These are phyloP conservation scores for Hypoxylon sp. DNA, from an alignment of 2,329 filamentous ascomycete species.

Conservation along the genomic window DNA sequence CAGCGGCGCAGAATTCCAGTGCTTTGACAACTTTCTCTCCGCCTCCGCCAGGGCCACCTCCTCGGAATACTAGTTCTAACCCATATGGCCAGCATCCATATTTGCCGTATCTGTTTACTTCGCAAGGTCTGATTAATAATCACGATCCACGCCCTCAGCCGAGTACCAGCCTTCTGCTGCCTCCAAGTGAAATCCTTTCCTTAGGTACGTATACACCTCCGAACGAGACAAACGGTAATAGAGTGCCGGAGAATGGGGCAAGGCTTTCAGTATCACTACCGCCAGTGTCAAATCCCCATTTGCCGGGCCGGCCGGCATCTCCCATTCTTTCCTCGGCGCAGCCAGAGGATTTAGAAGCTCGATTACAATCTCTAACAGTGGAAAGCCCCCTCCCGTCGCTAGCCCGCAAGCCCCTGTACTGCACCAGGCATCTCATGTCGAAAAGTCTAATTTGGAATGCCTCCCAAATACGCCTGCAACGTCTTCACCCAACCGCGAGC, in stretches of 20 bases:
- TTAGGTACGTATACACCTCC: conserved; percentile 22
- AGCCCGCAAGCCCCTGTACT: neutral
- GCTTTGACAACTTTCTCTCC: conserved; percentile 32
- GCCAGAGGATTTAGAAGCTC: conserved; percentile 12
- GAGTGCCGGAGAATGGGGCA: neutral
- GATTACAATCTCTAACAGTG: conserved; percentile 25
- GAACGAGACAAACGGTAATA: neutral
- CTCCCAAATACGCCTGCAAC: neutral
- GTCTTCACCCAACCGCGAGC: neutral
- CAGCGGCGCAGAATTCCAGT: conserved; percentile 16
- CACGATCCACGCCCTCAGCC: neutral
- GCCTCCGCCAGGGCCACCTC: conserved; percentile 38
- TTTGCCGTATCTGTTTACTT: conserved; percentile 15
- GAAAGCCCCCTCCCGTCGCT: neutral
- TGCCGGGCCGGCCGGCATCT: neutral
- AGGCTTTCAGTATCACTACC: neutral
- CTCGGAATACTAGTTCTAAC: conserved; percentile 14
- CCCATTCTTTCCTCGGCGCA: neutral
- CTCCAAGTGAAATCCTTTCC: conserved; percentile 19
- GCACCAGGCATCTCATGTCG: neutral
- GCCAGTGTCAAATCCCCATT: conserved; percentile 1
- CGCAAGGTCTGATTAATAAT: neutral
- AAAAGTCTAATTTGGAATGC: neutral
- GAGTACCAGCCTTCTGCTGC: neutral
- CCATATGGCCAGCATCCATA: conserved; percentile 4